Evolutionary conservation across 352 stramenopile genomes (phyloP).

Genomic region (Phytophthora sojae): DNA sequence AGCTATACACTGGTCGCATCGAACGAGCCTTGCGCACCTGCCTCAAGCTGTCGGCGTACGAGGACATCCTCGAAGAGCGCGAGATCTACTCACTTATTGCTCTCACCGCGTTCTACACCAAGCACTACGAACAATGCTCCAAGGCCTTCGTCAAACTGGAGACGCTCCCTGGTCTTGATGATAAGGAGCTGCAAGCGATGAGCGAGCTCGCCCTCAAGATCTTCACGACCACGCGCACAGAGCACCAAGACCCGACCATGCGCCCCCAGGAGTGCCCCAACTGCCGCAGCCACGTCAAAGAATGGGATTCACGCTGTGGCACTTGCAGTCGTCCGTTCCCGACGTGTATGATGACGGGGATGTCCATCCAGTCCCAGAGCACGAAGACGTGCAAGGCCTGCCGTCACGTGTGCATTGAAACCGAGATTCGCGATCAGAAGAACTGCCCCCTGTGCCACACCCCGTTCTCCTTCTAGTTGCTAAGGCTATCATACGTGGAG

Average conservation of each 20-base stretch:
- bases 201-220: slow-evolving; percentile 86
- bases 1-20: slow-evolving; percentile 89
- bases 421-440: slow-evolving; percentile 80
- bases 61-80: slow-evolving; percentile 92
- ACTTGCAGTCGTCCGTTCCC: slow-evolving; percentile 82
- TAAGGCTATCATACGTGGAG: slow-evolving; percentile 4
- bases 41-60: slow-evolving; percentile 90
- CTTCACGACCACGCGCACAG: slow-evolving; percentile 78
- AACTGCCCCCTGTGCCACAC: slow-evolving; percentile 93
- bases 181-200: slow-evolving; percentile 70
- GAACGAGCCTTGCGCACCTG: slow-evolving; percentile 87
- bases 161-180: slow-evolving; percentile 66
- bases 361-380: slow-evolving; percentile 78
- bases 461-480: slow-evolving; percentile 38
- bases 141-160: slow-evolving; percentile 94
- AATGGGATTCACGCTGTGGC: slow-evolving; percentile 87
- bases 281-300: slow-evolving; percentile 83
- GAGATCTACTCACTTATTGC: slow-evolving; percentile 96
- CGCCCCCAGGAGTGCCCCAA: slow-evolving; percentile 84
- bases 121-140: slow-evolving; percentile 92
- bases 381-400: slow-evolving; percentile 88
- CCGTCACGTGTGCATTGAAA: slow-evolving; percentile 88
- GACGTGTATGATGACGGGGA: slow-evolving; percentile 82
- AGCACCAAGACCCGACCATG: slow-evolving; percentile 71
- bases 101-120: slow-evolving; percentile 92